Conservation (phyloP, 352 stramenopile genomes). For the Globisporangium emineosum region DNA sequence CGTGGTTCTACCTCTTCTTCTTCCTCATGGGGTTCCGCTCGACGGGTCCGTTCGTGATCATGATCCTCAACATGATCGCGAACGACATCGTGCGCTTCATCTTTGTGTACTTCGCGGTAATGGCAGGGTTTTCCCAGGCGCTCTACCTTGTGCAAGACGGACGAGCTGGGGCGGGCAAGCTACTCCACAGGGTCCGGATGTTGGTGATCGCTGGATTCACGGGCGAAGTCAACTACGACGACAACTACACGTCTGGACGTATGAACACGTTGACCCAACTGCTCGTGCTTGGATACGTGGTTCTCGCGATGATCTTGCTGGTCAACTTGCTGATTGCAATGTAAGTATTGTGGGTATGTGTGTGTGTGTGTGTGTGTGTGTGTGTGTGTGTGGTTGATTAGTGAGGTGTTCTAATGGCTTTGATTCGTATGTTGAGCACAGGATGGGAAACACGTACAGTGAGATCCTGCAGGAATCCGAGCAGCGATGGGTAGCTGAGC, state of each 20-base stretch:
- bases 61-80: constrained; percentile 61
- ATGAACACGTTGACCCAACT: constrained; percentile 49
- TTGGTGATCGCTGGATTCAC: constrained; percentile 58
- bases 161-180: constrained; percentile 22
- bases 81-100: constrained; percentile 62
- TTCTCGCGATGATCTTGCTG: constrained; percentile 65
- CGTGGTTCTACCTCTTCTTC: constrained; percentile 67
- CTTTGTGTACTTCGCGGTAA: constrained; percentile 49
- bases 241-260: constrained; percentile 41
- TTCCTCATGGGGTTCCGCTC: constrained; percentile 62
- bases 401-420: not conserved
- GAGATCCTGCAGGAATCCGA: constrained; percentile 55
- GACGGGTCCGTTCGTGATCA: constrained; percentile 65
- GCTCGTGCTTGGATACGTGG: constrained; percentile 55
- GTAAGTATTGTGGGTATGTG: constrained; percentile 20
- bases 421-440: constrained; percentile 11
- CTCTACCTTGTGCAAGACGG: constrained; percentile 56
- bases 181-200: constrained; percentile 45
- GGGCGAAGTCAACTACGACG: constrained; percentile 57
- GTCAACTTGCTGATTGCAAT: constrained; percentile 69
- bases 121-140: constrained; percentile 51
- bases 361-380: too few species aligned
- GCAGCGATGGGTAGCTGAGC: constrained; percentile 60
- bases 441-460: constrained; percentile 69
- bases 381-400: not conserved